Conservation (phyloP, 2,329 filamentous ascomycete genomes). For the Hypoxylon sp. region DNA sequence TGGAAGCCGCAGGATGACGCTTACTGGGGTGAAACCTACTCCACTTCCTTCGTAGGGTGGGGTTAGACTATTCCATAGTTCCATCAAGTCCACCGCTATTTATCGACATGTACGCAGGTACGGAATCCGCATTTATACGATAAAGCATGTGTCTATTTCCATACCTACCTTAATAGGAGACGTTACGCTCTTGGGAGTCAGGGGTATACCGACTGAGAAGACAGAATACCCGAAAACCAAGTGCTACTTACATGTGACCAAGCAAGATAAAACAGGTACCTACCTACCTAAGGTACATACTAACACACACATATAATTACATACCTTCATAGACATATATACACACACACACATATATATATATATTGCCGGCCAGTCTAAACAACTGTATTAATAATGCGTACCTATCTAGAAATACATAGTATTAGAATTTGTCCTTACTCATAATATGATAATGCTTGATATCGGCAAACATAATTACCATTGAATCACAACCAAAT, state of each 20-base stretch:
- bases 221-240: no score
- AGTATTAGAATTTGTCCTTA: not conserved
- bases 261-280: no score
- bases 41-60: not conserved
- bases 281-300: no score
- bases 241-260: no score
- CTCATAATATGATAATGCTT: not conserved
- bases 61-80: not conserved
- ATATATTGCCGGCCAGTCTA: conserved; percentile 4
- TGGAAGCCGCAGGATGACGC: conserved; percentile 33
- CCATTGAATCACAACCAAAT: not conserved
- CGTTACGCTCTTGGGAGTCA: not conserved
- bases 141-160: not conserved
- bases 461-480: not conserved
- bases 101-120: no score
- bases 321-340: no score
- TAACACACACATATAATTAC: no score
- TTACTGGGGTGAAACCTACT: not conserved
- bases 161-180: no score
- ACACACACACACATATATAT: no score
- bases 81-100: not conserved
- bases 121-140: not conserved
- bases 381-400: conserved; percentile 16
- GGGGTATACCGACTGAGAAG: no score
- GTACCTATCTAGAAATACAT: conserved; percentile 2